Base-by-base conservation (phyloP, 2,329 filamentous ascomycete genomes). In the Acarospora socialis region DNA sequence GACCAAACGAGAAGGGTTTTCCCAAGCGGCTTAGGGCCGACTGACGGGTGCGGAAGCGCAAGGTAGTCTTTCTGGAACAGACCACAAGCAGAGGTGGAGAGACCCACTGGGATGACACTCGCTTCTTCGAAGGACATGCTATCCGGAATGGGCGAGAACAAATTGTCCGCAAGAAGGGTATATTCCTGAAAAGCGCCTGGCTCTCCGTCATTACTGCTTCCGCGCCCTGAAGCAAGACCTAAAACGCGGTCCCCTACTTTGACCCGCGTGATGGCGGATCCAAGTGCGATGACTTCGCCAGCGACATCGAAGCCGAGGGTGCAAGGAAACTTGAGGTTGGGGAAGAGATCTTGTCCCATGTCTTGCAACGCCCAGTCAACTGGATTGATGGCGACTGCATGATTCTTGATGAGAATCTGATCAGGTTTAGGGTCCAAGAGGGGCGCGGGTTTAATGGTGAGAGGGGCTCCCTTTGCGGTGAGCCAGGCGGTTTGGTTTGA, bases 1-100 rank as follows among this genome's bases (percentile, higher is more conserved):
- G 66, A 66, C 61, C 64, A 70, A 9, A 70, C 46, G 4, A 70
- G 41, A 0, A 63, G 22, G 28, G 50, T 43, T 29, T 58, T 49
- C 10, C 48, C 49, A 5, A 42, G 46, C 4, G 39, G 12, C 21
- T 50, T 43, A 5, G 32, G 38, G 10, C 15, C n/a, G 16, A 39
- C 48, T 26, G 41, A 39, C 4, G 50, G 49, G 2, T 50, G 37
- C 7, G 36, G 41, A 10, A 52, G 37, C 1, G 29, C 31, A 5
- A 53, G 40, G 17, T 25, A 30, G 16, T 39, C 37, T 3, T 34
- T 15, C 23, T 47, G 38, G 34, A 46, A 59, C 7, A 58, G 45
- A 2, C 43, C 54, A 7, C 37, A 37, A 1, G 50, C 39, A 3
- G 56, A 54, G 0, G 57, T 55, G 2, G 43, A 42, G 2, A 54